Conservation (phyloP, 1,284 basidiomycete species). For the Trichosporon ovoides region DNA sequence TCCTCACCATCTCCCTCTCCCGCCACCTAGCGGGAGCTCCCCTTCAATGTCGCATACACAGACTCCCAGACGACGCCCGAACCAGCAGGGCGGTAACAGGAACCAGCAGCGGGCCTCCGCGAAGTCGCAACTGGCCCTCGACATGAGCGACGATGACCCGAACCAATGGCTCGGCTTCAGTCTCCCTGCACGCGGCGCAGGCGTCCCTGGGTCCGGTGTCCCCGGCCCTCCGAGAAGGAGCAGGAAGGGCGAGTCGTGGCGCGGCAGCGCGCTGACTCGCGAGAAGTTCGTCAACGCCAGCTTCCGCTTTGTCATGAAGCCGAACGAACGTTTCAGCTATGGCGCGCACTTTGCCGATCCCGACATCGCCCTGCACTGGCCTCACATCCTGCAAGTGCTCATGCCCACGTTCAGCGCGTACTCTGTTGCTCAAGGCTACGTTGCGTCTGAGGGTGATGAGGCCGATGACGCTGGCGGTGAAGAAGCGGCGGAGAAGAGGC, state of each 20-base stretch:
- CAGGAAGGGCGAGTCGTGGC: slow-evolving; percentile 57
- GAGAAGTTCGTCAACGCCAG: slow-evolving; percentile 90
- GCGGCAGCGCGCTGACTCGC: slow-evolving; percentile 64
- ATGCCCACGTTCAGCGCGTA: slow-evolving; percentile 63
- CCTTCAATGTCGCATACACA: slow-evolving; percentile 4
- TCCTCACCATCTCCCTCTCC: neutral
- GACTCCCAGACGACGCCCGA: slow-evolving; percentile 8
- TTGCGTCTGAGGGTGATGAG: slow-evolving; percentile 32
- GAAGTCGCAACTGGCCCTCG: slow-evolving; percentile 31
- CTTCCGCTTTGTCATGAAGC: slow-evolving; percentile 89
- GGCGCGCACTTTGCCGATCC: slow-evolving; percentile 93
- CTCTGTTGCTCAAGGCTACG: slow-evolving; percentile 47
- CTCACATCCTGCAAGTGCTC: slow-evolving; percentile 92
- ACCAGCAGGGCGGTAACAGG: slow-evolving; percentile 1
- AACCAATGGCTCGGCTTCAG: slow-evolving; percentile 65
- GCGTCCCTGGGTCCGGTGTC: slow-evolving; percentile 28
- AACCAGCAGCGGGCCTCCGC: slow-evolving; percentile 6
- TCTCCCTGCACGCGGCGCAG: slow-evolving; percentile 61
- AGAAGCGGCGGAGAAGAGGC: slow-evolving; percentile 25
- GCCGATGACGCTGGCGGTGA: slow-evolving; percentile 36
- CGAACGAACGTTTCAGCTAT: slow-evolving; percentile 67
- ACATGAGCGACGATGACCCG: slow-evolving; percentile 28
- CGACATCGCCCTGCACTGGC: slow-evolving; percentile 91
- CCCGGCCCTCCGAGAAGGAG: slow-evolving; percentile 59
- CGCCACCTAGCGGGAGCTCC: neutral